These are phyloP conservation scores for Scedosporium aurantiacum DNA, from an alignment of 2,329 filamentous ascomycete species.

Conservation along the genomic window DNA sequence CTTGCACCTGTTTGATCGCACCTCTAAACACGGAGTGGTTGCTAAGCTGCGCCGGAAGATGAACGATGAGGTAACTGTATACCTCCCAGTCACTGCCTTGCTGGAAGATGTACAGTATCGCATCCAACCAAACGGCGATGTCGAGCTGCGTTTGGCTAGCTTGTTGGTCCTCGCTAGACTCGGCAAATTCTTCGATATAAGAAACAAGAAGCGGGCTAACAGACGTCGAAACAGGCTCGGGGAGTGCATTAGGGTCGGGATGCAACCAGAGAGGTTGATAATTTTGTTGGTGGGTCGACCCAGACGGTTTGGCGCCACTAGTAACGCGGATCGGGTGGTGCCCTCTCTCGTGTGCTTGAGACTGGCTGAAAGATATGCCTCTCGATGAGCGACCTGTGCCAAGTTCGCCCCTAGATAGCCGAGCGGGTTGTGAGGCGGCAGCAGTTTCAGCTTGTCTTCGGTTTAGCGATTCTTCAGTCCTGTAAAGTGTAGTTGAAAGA, in stretches of 20 bases:
- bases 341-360: conserved; percentile 30
- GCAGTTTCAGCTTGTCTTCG: conserved; percentile 40
- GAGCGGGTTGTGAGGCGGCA: conserved; percentile 17
- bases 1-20: conserved; percentile 62
- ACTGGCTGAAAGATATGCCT: conserved; percentile 42
- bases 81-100: conserved; percentile 78
- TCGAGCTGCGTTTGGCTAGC: conserved; percentile 34
- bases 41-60: conserved; percentile 75
- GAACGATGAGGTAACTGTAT: conserved; percentile 80
- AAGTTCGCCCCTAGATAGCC: conserved; percentile 1
- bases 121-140: conserved; percentile 63
- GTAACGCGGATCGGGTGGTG: conserved; percentile 28
- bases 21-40: conserved; percentile 78
- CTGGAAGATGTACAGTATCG: conserved; percentile 62
- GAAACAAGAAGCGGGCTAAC: conserved; percentile 44
- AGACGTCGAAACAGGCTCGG: conserved; percentile 30
- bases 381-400: conserved; percentile 27
- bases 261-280: conserved; percentile 48
- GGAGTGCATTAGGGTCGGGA: conserved; percentile 45
- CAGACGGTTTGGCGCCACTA: conserved; percentile 27
- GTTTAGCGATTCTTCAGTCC: conserved; percentile 43
- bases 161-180: conserved; percentile 16
- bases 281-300: conserved; percentile 13
- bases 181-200: conserved; percentile 10
- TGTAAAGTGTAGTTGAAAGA: conserved; percentile 60